Conservation (phyloP, 140 eudicot genomes). For the Ambrosia hybrid region DNA sequence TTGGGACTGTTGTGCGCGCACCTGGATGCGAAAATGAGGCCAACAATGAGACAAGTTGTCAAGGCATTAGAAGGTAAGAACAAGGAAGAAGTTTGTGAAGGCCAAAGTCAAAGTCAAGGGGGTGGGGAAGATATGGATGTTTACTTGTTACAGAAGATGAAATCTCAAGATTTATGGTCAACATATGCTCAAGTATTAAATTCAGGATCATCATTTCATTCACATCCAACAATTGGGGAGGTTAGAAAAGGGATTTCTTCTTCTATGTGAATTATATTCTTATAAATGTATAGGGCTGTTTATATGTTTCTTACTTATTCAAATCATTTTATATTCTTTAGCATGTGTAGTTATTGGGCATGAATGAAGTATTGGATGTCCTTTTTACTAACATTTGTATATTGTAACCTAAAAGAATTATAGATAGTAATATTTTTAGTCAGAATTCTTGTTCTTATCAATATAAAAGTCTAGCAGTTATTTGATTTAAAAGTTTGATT, state of each 20-base stretch:
- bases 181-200: conserved; percentile 28
- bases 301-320: conserved; percentile 18
- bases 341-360: conserved; percentile 1
- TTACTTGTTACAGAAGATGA: conserved; percentile 38
- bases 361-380: not conserved
- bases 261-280: conserved; percentile 39
- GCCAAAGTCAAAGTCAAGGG: conserved; percentile 20
- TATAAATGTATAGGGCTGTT: conserved; percentile 9
- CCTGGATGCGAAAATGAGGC: conserved; percentile 48
- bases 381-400: not conserved
- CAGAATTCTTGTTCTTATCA: too few relatives aligned
- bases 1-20: conserved; percentile 61
- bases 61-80: conserved; percentile 55
- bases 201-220: conserved; percentile 24
- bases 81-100: conserved; percentile 47
- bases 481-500: not conserved
- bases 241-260: conserved; percentile 40
- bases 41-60: conserved; percentile 68
- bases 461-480: not conserved
- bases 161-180: conserved; percentile 39
- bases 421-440: too few relatives aligned
- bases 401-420: not conserved
- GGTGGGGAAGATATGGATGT: conserved; percentile 45
- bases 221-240: conserved; percentile 48
- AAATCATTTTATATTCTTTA: conserved; percentile 6